A percentile compares a stretch with the other conserved stretches of the same genome.
phyloP scores from a whole-genome alignment of 208 protist genomes.

The Leishmania aethiopica region DNA sequence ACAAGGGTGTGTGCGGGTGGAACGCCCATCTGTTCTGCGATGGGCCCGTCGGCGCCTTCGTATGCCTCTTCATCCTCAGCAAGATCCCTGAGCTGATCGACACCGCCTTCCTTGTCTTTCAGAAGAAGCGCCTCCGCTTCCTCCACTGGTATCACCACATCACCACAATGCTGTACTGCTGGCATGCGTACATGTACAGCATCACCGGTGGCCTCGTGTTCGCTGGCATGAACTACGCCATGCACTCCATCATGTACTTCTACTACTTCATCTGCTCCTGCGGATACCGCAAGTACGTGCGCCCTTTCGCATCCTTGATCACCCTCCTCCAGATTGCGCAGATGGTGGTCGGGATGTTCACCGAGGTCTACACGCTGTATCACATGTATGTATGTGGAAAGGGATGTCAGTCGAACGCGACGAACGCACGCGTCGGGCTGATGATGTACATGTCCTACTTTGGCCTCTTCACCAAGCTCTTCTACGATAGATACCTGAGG shows the following conservation, averaged over 20 bases:
- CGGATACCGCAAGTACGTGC: conserved; percentile 58
- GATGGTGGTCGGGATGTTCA: conserved; percentile 90
- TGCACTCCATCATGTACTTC: conserved; percentile 95
- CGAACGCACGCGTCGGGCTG: conserved; percentile 65
- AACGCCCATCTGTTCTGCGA: conserved; percentile 56
- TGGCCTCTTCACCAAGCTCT: conserved; percentile 89
- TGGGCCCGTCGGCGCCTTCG: conserved; percentile 61
- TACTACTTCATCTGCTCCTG: conserved; percentile 91
- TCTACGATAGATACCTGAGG: conserved; percentile 77
- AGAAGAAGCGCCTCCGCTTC: conserved; percentile 87
- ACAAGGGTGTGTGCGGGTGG: conserved; percentile 60
- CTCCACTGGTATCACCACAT: conserved; percentile 95
- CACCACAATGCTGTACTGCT: conserved; percentile 93
- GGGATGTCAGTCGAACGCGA: conserved; percentile 63
- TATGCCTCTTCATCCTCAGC: conserved; percentile 75
- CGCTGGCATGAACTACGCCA: conserved; percentile 93
- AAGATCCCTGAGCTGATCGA: conserved; percentile 91
- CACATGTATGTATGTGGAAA: conserved; percentile 37
- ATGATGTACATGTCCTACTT: conserved; percentile 95
- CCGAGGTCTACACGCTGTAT: conserved; percentile 57
- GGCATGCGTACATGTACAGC: conserved; percentile 60
- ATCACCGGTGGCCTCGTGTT: conserved; percentile 83
- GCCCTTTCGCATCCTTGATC: conserved; percentile 82
- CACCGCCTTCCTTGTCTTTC: conserved; percentile 85
- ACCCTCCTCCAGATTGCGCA: conserved; percentile 91